phyloP scores from a whole-genome alignment of 192 early-diverging fungal species.

The Kappamyces sp. region DNA sequence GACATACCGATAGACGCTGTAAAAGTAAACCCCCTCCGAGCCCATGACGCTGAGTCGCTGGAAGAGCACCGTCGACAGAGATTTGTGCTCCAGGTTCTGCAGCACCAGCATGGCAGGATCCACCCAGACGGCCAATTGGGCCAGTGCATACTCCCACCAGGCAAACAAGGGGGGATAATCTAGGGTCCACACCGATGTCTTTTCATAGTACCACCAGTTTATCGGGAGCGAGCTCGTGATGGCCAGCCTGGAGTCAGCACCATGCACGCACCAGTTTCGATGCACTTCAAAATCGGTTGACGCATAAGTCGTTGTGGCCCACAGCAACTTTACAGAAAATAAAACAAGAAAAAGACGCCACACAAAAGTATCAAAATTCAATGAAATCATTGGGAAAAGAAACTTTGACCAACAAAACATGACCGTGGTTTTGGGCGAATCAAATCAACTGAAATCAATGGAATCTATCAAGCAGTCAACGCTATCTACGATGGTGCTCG shows the following conservation, averaged over 20 bases:
- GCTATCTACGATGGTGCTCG: background rate
- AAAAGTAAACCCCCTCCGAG: slow-evolving; percentile 73
- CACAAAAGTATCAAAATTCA: too few relatives aligned
- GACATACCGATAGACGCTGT: slow-evolving; percentile 52
- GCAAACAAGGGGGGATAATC: slow-evolving; percentile 99
- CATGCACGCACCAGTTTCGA: slow-evolving; percentile 61
- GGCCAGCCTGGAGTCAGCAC: slow-evolving; percentile 78
- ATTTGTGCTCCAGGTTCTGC: slow-evolving; percentile 59
- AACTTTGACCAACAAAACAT: background rate
- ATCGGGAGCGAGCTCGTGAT: slow-evolving; percentile 83
- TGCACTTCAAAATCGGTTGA: slow-evolving; percentile 99
- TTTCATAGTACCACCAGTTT: slow-evolving; percentile 79
- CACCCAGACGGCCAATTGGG: slow-evolving; percentile 48
- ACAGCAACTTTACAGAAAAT: slow-evolving; percentile 32
- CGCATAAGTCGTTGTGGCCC: slow-evolving; percentile 10
- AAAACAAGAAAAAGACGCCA: background rate
- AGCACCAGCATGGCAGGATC: slow-evolving; percentile 77
- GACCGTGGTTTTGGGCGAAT: background rate
- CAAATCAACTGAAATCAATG: background rate
- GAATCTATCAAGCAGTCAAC: background rate
- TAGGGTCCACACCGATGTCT: slow-evolving; percentile 84
- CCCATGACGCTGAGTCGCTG: slow-evolving; percentile 77
- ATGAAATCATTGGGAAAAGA: background rate
- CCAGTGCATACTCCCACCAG: slow-evolving; percentile 81
- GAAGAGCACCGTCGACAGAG: slow-evolving; percentile 64